phyloP scores from a whole-genome alignment of 768 basidiomycete genomes.

The Amanita pallidorosea region DNA sequence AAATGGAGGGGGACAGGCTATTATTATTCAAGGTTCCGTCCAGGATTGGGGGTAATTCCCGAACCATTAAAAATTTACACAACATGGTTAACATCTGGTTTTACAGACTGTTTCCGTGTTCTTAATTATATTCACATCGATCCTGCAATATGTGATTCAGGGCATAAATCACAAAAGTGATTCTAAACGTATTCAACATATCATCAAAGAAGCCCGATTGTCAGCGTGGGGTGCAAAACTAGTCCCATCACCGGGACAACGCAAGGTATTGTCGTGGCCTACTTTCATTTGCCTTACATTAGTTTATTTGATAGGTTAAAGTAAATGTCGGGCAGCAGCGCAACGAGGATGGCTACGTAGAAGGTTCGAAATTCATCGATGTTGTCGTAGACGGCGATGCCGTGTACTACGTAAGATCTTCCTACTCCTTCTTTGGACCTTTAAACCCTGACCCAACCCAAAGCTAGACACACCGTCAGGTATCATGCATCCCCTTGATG shows the following conservation, averaged over 20 bases:
- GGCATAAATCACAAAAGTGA: constrained; percentile 69
- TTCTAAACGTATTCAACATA: constrained; percentile 51
- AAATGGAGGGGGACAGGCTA: constrained; percentile 95
- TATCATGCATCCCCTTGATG: constrained; percentile 45
- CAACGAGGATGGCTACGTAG: constrained; percentile 46
- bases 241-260: constrained; percentile 47
- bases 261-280: constrained; percentile 43
- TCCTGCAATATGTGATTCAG: constrained; percentile 75
- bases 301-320: constrained; percentile 42
- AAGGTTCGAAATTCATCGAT: constrained; percentile 49
- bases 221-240: constrained; percentile 80
- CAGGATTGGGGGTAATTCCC: constrained; percentile 65
- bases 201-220: constrained; percentile 49
- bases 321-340: constrained; percentile 51
- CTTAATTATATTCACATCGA: constrained; percentile 66
- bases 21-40: constrained; percentile 92
- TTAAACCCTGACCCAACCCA: background rate
- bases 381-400: constrained; percentile 71
- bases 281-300: background rate
- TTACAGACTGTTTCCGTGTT: constrained; percentile 68
- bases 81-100: constrained; percentile 5
- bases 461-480: constrained; percentile 55
- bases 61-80: background rate
- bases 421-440: background rate
- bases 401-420: constrained; percentile 53